Conservation (phyloP, 345 rosid genomes). For the Hibiscus mutabilis region DNA sequence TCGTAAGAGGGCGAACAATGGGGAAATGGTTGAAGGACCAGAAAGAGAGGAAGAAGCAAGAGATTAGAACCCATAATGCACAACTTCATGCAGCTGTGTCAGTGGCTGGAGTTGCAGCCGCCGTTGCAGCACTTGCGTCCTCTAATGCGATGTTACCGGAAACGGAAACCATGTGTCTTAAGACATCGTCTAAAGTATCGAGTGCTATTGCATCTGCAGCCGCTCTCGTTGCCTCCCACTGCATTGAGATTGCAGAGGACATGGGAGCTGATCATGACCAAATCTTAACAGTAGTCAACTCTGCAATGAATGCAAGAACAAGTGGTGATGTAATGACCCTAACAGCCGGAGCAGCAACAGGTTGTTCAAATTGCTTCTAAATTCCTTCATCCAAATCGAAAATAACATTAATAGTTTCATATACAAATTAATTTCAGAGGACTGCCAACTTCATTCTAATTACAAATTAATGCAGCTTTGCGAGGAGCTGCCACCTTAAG, state of each 20-base stretch:
- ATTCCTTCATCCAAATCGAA: not conserved
- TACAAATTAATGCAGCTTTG: conserved; percentile 40
- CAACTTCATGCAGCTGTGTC: conserved; percentile 86
- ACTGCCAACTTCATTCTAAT: conserved; percentile 1
- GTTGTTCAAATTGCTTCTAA: conserved; percentile 26
- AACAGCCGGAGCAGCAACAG: conserved; percentile 97
- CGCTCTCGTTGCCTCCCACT: conserved; percentile 81
- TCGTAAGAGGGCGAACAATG: conserved; percentile 61
- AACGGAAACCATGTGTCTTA: conserved; percentile 23
- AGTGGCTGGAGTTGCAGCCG: conserved; percentile 94
- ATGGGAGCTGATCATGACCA: conserved; percentile 87
- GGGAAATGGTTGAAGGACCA: conserved; percentile 91
- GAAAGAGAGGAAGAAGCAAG: conserved; percentile 87
- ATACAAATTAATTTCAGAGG: not conserved
- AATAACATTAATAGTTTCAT: not conserved
- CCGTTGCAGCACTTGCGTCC: conserved; percentile 69
- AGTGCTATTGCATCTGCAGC: conserved; percentile 81
- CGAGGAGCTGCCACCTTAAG: conserved; percentile 72
- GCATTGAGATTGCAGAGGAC: conserved; percentile 90
- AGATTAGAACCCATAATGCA: conserved; percentile 68
- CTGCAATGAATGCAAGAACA: conserved; percentile 69
- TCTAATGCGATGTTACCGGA: conserved; percentile 41
- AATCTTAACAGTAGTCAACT: conserved; percentile 56
- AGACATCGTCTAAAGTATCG: conserved; percentile 31
- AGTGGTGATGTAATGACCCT: conserved; percentile 88